Base-by-base conservation (phyloP, 768 basidiomycete genomes). In the Hemileccinum rubropunctum region DNA sequence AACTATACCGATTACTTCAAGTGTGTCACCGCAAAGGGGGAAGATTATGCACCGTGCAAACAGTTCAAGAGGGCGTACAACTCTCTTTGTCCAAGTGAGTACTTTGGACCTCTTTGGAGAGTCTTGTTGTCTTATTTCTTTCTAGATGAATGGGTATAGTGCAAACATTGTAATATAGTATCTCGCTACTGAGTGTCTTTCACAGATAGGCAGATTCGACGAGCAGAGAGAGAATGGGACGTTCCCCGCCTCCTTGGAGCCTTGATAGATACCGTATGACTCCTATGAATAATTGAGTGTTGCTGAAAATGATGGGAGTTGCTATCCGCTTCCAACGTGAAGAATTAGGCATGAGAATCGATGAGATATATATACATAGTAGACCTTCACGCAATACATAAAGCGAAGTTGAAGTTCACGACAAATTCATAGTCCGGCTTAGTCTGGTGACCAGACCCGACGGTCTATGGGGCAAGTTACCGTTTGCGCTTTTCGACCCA, bases 1-100 rank as follows among this genome's bases (percentile, higher is more conserved):
- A 94, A 95, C 77, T 98, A 95, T 71, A 88, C 89, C 53, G 97
- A 99, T 73, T 98, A 97, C 79, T 93, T 95, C 84, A 95, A 95
- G 72, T 99, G 97, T 71, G 74, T 98, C 61, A 72, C 88, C 61
- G 95, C 95, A 61, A 98, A 97, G 76, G 97, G 97, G 59, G 97
- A 99, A 60, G 97, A 98, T 52, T 98, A 85, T 68, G 84, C 86
- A n/a, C 94, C 97, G 2, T 98, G 97, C 86, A 93, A 93, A 76
- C 95, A 97, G 72, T 99, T 99, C 84, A 90, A 88, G 76, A 82
- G 84, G 70, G 91, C 91, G 26, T 99, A 93, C 79, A 81, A 92
- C 77, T 93, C 95, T 36, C 83, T 98, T 52, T 99, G 97, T 75
- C 97, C 97, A 56, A 98, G 97, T 98, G 62, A 70, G 93, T 85